Evolutionary conservation across 345 rosid species (phyloP), one percentile per base, ranked within the genome.

Genomic region (Eucalyptus cloeziana): DNA sequence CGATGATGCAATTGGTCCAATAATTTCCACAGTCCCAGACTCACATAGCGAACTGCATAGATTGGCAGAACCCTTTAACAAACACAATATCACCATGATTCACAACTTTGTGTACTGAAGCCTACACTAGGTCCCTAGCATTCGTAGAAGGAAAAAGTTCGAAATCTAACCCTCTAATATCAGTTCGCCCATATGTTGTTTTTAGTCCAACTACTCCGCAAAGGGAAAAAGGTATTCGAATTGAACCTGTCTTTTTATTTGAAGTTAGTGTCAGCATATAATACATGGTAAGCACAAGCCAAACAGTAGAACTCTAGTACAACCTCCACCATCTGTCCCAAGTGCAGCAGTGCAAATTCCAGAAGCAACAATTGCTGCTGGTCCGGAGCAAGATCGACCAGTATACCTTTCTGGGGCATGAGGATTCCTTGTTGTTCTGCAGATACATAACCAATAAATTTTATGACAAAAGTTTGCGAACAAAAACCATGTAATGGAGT

Each of bases 291-390:
- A 52, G 81, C 83, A 64, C 30, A 85, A 47, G 80, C 58, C 25
- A 89, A 51, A 24, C 81, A 86, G 87, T 87, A 81, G 64, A n/a
- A 87, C 51, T 67, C 40, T 86, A 76, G 51, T 88, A 86, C 94
- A 93, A 97, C 97, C 99, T 97, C 99, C 99, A 86, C 98, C 99
- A 90, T 97, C 99, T 88, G 98, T 95, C 92, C 99, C 99, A 83
- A 97, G 93, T 90, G 98, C 95, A 93, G 98, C 99, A 88, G 99
- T 94, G 92, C 99, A 95, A 88, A 97, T 58, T 91, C 99, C 99
- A 86, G 97, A 92, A 91, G 98, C 98, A 69, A 97, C 97, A 90
- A 97, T 91, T 88, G 99, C 99, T 90, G 97, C 98, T 67, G 99
- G 95, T 86, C 99, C 99, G 14, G 99, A 96, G 88, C 95, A 93